Percentiles rank a stretch among this genome's conserved stretches.
Evolutionary conservation across 257 asterid species (phyloP).

Genomic region (Ballota nigra): DNA sequence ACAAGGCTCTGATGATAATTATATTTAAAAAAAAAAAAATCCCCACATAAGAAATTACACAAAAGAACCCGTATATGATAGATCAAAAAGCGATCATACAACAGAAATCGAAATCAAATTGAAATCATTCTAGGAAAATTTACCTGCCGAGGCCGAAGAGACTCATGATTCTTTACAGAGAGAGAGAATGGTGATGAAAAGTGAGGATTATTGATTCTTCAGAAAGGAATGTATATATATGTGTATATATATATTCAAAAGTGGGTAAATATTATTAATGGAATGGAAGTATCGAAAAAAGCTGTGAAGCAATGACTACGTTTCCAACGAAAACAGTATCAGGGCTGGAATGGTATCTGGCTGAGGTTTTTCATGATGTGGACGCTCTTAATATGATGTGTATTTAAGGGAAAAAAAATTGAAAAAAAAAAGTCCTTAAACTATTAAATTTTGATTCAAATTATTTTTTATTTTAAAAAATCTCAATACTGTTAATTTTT

Average conservation of each 20-base stretch:
- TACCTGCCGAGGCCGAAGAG: slow-evolving; percentile 97
- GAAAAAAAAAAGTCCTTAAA: too few relatives aligned
- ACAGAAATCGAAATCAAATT: slow-evolving; percentile 13
- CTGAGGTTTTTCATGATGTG: neutral
- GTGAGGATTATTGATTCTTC: slow-evolving; percentile 14
- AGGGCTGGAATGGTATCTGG: neutral
- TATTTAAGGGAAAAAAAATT: too few relatives aligned
- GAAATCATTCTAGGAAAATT: slow-evolving; percentile 11
- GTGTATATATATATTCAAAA: neutral
- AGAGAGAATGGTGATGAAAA: slow-evolving; percentile 18
- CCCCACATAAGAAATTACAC: neutral
- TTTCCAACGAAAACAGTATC: slow-evolving; percentile 27
- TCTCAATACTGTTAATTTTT: too few relatives aligned
- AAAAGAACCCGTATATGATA: neutral
- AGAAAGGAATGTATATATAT: neutral
- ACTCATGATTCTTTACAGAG: slow-evolving; percentile 55
- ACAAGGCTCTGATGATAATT: neutral
- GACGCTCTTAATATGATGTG: too few relatives aligned
- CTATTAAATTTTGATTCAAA: too few relatives aligned
- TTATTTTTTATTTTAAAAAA: too few relatives aligned
- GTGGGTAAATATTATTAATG: slow-evolving; percentile 19
- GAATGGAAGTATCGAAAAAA: slow-evolving; percentile 39
- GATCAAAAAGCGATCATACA: slow-evolving; percentile 30
- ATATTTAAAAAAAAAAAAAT: neutral
- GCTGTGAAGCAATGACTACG: slow-evolving; percentile 53